Evolutionary conservation across 495 filamentous ascomycete species (phyloP).

Genomic region (Mycothermus thermophilus): DNA sequence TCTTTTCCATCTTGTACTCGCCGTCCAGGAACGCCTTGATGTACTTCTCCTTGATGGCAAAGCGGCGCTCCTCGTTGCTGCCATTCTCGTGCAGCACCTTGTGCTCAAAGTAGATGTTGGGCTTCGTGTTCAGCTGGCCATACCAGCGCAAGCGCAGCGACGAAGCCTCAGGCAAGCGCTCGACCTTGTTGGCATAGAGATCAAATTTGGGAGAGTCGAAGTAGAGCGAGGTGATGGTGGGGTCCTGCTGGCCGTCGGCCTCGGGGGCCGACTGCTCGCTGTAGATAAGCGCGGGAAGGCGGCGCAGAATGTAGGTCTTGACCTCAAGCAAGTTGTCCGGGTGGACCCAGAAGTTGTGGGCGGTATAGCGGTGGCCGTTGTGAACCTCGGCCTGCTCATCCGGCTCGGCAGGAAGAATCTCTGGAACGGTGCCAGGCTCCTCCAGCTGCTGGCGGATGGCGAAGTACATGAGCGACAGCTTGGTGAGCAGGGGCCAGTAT

Average conservation of each 20-base stretch:
- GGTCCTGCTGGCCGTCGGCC: slow-evolving; percentile 62
- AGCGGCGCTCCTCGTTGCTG: slow-evolving; percentile 58
- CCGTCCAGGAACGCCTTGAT: slow-evolving; percentile 76
- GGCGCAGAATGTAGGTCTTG: slow-evolving; percentile 84
- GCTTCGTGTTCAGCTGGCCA: slow-evolving; percentile 62
- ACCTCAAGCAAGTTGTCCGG: slow-evolving; percentile 88
- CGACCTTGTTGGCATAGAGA: slow-evolving; percentile 75
- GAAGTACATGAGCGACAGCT: slow-evolving; percentile 88
- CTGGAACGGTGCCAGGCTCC: slow-evolving; percentile 17
- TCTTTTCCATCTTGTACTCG: slow-evolving; percentile 86
- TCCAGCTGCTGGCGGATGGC: slow-evolving; percentile 77
- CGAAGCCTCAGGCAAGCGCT: slow-evolving; percentile 57
- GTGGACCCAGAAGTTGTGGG: slow-evolving; percentile 97
- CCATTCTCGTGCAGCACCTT: slow-evolving; percentile 69
- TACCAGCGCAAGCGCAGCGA: slow-evolving; percentile 87
- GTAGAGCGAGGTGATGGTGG: slow-evolving; percentile 87
- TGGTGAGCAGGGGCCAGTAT: slow-evolving; percentile 78
- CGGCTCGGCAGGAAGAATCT: slow-evolving; percentile 20
- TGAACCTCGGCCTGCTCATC: slow-evolving; percentile 29
- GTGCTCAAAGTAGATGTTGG: slow-evolving; percentile 73
- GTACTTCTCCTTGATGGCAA: slow-evolving; percentile 87
- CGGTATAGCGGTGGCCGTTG: slow-evolving; percentile 60
- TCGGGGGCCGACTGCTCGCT: slow-evolving; percentile 73
- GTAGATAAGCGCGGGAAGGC: slow-evolving; percentile 81
- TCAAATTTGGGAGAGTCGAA: slow-evolving; percentile 80